Evolutionary conservation across 164 flowering plant genomes (phyloP), one percentile per base, ranked within the genome.

Genomic region (Umbellularia californica): DNA sequence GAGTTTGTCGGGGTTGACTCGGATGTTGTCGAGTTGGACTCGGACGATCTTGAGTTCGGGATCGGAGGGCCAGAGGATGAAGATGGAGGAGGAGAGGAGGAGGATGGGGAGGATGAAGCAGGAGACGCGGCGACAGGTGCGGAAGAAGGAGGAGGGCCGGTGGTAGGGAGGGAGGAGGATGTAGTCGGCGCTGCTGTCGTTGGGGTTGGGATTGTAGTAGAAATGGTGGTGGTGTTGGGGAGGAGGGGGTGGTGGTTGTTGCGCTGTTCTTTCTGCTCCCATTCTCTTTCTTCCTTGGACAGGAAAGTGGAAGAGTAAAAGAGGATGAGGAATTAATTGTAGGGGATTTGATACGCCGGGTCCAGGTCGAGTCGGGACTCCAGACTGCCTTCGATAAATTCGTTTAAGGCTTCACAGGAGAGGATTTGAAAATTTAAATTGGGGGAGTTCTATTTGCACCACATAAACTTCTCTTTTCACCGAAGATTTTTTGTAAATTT

Each of bases 61-160:
- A 24, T 89, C 86, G 76, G 93, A 87, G 24, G 97, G 98, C 87
- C 86, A 91, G 77, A 89, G 77, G 64, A 83, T 0, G 90, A 76
- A 92, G 79, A 76, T 51, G 64, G 82, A 71, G 72, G 77, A 69
- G 73, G 81, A 47, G 35, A 82, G 64, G 73, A 83, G 33, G 76
- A 81, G 27, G 71, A 87, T 68, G 83, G 88, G 71, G 70, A 83
- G 27, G 67, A 77, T 1, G 74, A 25, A 15, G 27, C 15, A 47
- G 72, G 35, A 10, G 72, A 75, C n/a, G 55, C 35, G 23, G 50
- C 25, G 35, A 15, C 25, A 80, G 77, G 70, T 47, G 75, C 6
- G 74, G 64, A 0, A 72, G 63, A 14, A 66, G 12, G 63, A 52
- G 10, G 73, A n/a, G 35, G 71, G 24, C n/a, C 5, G 71, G 23